Base-by-base conservation (phyloP, 2,329 filamentous ascomycete genomes). In the Aspergillus neoniger region DNA sequence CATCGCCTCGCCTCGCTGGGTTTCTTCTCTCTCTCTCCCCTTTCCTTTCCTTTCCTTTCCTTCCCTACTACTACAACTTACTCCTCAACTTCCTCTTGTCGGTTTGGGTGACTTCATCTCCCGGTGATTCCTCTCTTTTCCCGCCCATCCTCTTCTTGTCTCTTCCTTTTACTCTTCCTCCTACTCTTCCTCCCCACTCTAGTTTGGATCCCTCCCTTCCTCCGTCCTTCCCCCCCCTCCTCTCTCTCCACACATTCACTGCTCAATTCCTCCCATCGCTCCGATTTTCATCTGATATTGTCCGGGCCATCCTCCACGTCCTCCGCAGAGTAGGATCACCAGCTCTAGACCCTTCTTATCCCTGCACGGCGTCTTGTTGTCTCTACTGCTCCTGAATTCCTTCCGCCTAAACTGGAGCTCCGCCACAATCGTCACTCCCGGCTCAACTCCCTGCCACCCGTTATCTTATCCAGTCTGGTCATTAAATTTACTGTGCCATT, bases 191-290 rank as follows among this genome's bases (percentile, higher is more conserved):
- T 48, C 25, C 43, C 28, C 50, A 49, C 52, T 23, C 30, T 44
- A 21, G 21, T 21, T 50, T 32, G 28, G 17, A 38, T 36, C 52
- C 32, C 49, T 51, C 52, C 19, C 49, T 32, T 41, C 12, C 39
- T 49, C 21, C 32, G 9, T 50, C 36, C 32, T 23, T 47, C 50
- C 5, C 25, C 25, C 38, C 43, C 51, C 19, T 41, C 10, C 21
- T 36, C 21, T 25, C 17, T 47, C 57, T 39, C 28, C 43, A 48
- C 58, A 60, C 41, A 41, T 65, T 65, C 65, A 28, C 51, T 50
- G 21, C 54, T 19, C 41, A 50, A 43, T 50, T 54, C 43, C 58
- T 36, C 39, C 28, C 38, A 21, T 57, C 55, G 32, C 7, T 47
- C 36, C 25, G 38, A 30, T 44, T 50, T 15, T 28, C 28, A 12